These are phyloP conservation scores for Paramyrothecium sp. DNA, from an alignment of 2,329 filamentous ascomycete species.

Conservation along the genomic window DNA sequence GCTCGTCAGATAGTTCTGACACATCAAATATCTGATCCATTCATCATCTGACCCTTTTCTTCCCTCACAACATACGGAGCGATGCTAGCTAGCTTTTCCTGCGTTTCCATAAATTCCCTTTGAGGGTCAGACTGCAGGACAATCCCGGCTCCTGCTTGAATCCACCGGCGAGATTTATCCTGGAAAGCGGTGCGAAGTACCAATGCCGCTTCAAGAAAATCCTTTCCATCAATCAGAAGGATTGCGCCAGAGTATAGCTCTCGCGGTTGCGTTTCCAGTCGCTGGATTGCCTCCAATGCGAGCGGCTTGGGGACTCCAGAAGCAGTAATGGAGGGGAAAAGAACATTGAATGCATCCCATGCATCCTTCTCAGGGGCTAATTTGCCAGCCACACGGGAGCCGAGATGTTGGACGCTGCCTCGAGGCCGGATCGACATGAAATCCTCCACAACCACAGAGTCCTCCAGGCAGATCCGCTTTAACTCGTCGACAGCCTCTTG, in stretches of 20 bases:
- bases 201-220: slow-evolving; percentile 11
- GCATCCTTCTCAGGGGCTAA: slow-evolving; percentile 8
- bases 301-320: slow-evolving; percentile 13
- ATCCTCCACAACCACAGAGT: slow-evolving; percentile 12
- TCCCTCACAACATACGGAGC: not conserved
- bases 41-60: no score
- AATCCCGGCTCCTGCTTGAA: slow-evolving; percentile 13
- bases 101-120: slow-evolving; percentile 14
- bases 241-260: slow-evolving; percentile 17
- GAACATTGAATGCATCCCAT: slow-evolving; percentile 13
- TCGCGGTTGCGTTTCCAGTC: slow-evolving; percentile 8
- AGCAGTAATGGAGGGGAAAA: slow-evolving; percentile 18
- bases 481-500: slow-evolving; percentile 12
- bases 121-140: slow-evolving; percentile 10
- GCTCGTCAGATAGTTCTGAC: no score
- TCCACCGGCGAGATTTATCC: not conserved
- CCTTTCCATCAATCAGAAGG: slow-evolving; percentile 5
- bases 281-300: slow-evolving; percentile 9
- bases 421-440: slow-evolving; percentile 12
- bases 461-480: slow-evolving; percentile 6
- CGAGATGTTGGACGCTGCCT: slow-evolving; percentile 15
- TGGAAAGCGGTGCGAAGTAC: slow-evolving; percentile 5
- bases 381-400: slow-evolving; percentile 11
- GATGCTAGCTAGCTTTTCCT: slow-evolving; percentile 9
- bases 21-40: no score